Percentiles rank a stretch among this genome's conserved stretches.
Conservation (phyloP, 2,329 filamentous ascomycete genomes). For the Fusarium nelsonii region DNA sequence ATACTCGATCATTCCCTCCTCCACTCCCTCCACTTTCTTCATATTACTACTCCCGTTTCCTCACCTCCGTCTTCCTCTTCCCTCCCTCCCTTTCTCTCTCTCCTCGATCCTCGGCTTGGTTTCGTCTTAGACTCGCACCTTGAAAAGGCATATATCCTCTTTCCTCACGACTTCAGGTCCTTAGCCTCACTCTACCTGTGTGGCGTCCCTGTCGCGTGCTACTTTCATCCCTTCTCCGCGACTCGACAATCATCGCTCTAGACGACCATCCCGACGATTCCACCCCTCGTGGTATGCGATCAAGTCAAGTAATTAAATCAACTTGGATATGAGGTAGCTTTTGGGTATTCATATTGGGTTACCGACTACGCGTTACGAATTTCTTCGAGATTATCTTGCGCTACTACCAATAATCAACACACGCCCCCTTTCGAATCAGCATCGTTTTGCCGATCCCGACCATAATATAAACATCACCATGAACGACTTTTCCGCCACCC, state of each 20-base stretch:
- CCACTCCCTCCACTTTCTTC: constrained; percentile 42
- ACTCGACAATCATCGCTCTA: constrained; percentile 41
- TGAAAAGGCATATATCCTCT: constrained; percentile 36
- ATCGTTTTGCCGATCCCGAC: constrained; percentile 22
- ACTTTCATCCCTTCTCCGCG: constrained; percentile 41
- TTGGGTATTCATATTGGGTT: constrained; percentile 52
- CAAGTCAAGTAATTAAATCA: constrained; percentile 39
- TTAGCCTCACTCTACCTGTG: constrained; percentile 35
- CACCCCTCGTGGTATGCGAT: constrained; percentile 37
- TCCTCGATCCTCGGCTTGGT: constrained; percentile 43
- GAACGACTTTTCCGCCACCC: constrained; percentile 55
- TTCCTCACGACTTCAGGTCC: constrained; percentile 28
- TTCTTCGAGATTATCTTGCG: constrained; percentile 27
- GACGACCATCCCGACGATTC: constrained; percentile 41
- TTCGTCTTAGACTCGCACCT: constrained; percentile 39
- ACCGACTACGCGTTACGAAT: constrained; percentile 38
- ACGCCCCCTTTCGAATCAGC: constrained; percentile 12
- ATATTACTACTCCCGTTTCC: constrained; percentile 45
- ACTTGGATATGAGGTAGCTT: constrained; percentile 55
- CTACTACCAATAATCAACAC: constrained; percentile 23
- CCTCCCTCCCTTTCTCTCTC: constrained; percentile 25
- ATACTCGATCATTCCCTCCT: constrained; percentile 46
- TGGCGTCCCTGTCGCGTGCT: constrained; percentile 47
- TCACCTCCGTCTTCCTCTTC: constrained; percentile 35
- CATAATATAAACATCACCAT: constrained; percentile 46